phyloP scores from a whole-genome alignment of 768 basidiomycete genomes.

The Suillus subaureus region DNA sequence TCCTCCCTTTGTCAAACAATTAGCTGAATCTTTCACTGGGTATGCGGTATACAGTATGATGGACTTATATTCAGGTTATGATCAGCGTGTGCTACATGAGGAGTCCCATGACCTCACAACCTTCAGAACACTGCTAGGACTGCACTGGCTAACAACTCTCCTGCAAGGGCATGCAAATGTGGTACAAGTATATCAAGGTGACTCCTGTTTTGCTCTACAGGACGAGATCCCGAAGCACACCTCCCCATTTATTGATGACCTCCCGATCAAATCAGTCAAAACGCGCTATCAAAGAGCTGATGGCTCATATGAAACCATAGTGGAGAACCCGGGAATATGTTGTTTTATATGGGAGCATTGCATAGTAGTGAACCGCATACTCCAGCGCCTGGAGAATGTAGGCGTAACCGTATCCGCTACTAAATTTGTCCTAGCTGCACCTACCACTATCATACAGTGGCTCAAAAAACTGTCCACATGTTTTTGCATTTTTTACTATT shows the following conservation, averaged over 20 bases:
- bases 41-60: constrained; percentile 31
- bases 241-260: constrained; percentile 42
- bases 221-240: constrained; percentile 42
- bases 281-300: constrained; percentile 31
- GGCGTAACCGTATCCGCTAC: constrained; percentile 40
- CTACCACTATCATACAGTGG: constrained; percentile 29
- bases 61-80: constrained; percentile 40
- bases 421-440: constrained; percentile 35
- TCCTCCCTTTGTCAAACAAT: constrained; percentile 12
- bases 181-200: constrained; percentile 41
- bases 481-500: too few species aligned
- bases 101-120: constrained; percentile 41
- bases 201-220: constrained; percentile 39
- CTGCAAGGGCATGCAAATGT: constrained; percentile 48
- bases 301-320: constrained; percentile 38
- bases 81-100: constrained; percentile 32
- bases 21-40: constrained; percentile 38
- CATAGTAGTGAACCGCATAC: constrained; percentile 35
- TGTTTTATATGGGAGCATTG: constrained; percentile 45
- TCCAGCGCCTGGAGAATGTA: constrained; percentile 38
- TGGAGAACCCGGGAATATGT: constrained; percentile 37
- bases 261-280: constrained; percentile 34
- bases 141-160: constrained; percentile 30
- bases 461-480: too few species aligned
- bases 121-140: constrained; percentile 42